Conservation (phyloP, 805 yeast genomes). For the Helenozyma rhizophorensis region DNA sequence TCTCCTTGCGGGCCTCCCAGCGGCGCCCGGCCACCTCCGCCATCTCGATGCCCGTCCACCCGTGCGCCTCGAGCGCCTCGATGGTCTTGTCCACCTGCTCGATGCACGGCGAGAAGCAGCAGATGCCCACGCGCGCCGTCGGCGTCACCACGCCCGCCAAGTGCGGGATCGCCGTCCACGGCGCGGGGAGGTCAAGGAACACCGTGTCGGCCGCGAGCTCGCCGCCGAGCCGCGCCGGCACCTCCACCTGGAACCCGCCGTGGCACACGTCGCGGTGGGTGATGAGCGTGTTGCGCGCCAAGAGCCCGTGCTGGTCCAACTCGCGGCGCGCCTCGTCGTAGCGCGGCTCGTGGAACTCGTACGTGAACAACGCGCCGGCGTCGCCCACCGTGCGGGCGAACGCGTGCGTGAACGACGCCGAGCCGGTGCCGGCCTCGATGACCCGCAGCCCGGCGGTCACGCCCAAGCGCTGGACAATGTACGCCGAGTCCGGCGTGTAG, state of each 20-base stretch:
- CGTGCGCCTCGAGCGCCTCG: constrained; percentile 63
- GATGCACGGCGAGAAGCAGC: constrained; percentile 97
- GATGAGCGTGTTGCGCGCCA: constrained; percentile 47
- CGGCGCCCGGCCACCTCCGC: constrained; percentile 81
- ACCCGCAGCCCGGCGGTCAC: constrained; percentile 73
- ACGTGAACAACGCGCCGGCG: constrained; percentile 69
- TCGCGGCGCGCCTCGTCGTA: constrained; percentile 75
- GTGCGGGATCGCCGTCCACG: constrained; percentile 92
- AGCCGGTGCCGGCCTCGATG: constrained; percentile 97
- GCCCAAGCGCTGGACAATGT: constrained; percentile 76
- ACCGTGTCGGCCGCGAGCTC: constrained; percentile 63
- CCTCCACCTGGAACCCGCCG: constrained; percentile 63
- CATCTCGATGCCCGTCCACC: constrained; percentile 88
- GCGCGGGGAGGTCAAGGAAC: constrained; percentile 91
- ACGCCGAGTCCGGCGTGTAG: constrained; percentile 91
- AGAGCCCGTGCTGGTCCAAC: constrained; percentile 67
- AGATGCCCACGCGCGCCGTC: constrained; percentile 57
- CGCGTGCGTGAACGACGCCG: constrained; percentile 93
- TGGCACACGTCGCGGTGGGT: constrained; percentile 93
- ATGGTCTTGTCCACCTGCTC: constrained; percentile 93
- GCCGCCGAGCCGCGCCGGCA: constrained; percentile 16
- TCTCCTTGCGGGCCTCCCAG: constrained; percentile 87
- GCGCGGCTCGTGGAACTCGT: constrained; percentile 87
- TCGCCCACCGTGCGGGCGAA: constrained; percentile 71
- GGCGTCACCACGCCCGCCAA: constrained; percentile 54